Evolutionary conservation across 305 asterid genomes (phyloP), one percentile per base, ranked within the genome.

Genomic region (Galium porrigens): DNA sequence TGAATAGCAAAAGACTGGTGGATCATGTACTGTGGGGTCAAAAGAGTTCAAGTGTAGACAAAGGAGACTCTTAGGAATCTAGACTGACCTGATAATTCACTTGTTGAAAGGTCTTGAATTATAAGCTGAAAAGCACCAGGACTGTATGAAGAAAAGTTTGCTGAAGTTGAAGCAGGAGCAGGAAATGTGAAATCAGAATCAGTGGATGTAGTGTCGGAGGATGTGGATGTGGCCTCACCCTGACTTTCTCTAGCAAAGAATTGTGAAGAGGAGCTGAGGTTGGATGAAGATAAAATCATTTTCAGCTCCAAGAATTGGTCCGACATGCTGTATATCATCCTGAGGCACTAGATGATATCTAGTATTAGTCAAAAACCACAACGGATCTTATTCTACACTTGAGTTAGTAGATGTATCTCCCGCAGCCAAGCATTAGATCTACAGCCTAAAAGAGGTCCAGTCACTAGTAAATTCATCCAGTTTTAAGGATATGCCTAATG

Each of bases 301-400:
- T 89, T 87, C 79, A 92, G 92, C 89, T 89, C 99, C 77, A 95
- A 87, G 76, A 92, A 89, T 80, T 89, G 97, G 58, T 94, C 99
- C 58, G 99, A 89, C 87, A 94, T 89, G 95, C 84, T 92, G 96
- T 83, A 84, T 78, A 87, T 83, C 99, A 92, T 92, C 99, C 99
- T 92, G 99, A 86, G 81, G 96, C 96, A 83, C 97, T 89, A 89
- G 94, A 89, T 83, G 88, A 83, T 84, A 84, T 84, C 85, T 77
- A 78, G 78, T 74, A 85, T 91, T 84, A 90, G 94, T 82, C 80
- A 86, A 82, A 78, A 73, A 77, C 64, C 76, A 80, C 59, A 68
- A 53, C 18, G 69, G 66, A 54, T 58, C 73, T 54, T 55, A 48
- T 68, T 67, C 63, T 48, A 57, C 62, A 52, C 61, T 66, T 41